Conservation (phyloP, 2,329 filamentous ascomycete genomes). For the Fusarium coicis region DNA sequence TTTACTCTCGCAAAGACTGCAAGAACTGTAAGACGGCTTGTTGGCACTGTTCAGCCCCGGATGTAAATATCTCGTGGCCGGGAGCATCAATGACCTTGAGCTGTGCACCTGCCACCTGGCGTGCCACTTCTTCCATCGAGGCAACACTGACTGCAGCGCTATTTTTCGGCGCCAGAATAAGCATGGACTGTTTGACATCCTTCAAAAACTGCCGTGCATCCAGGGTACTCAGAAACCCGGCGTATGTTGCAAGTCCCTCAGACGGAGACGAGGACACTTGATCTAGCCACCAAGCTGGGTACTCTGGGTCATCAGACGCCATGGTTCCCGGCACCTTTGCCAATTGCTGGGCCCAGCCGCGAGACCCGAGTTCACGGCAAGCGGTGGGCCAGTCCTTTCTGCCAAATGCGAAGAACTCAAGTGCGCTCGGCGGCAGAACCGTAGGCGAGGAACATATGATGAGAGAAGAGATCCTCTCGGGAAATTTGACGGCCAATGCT, state of each 20-base stretch:
- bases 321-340: background rate
- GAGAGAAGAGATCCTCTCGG: background rate
- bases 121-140: background rate
- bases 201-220: background rate
- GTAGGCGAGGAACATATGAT: background rate
- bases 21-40: background rate
- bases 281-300: background rate
- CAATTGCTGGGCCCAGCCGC: background rate
- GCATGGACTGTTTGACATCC: background rate
- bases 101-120: background rate
- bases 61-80: background rate
- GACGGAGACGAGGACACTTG: background rate
- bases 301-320: background rate
- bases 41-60: background rate
- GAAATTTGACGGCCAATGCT: background rate
- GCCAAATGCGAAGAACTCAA: background rate
- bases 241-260: background rate
- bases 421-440: background rate
- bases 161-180: background rate
- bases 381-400: background rate
- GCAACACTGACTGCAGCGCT: background rate
- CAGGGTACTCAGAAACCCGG: background rate
- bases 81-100: background rate
- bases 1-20: background rate
- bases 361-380: background rate